Evolutionary conservation across 2,329 filamentous ascomycete species (phyloP).

Genomic region (Paracoccidioides brasiliensis): DNA sequence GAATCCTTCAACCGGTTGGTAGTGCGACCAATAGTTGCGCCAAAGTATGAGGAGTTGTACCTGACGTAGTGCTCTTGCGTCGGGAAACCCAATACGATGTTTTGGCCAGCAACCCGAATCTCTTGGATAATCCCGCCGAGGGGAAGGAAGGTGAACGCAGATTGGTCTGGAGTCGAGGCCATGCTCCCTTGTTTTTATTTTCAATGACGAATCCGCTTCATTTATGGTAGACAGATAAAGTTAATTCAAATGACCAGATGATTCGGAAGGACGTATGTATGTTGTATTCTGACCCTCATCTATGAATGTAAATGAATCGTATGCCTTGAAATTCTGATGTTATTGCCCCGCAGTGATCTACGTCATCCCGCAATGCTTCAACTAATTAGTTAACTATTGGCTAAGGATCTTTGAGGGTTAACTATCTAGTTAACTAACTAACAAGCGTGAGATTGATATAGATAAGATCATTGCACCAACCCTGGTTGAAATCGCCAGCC

Average conservation of each 20-base stretch:
- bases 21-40: conserved; percentile 77
- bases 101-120: conserved; percentile 61
- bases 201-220: not conserved
- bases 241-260: not conserved
- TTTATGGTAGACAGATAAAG: not conserved
- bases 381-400: no score
- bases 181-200: conserved; percentile 1
- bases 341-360: no score
- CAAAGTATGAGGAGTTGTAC: conserved; percentile 71
- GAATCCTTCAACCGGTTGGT: conserved; percentile 70
- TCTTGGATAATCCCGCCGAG: conserved; percentile 45
- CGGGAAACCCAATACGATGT: conserved; percentile 83
- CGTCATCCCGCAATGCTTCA: no score
- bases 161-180: conserved; percentile 13
- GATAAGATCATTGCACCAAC: no score
- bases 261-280: not conserved
- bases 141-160: conserved; percentile 33
- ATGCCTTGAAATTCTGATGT: no score
- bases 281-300: not conserved
- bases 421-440: no score
- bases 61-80: conserved; percentile 59
- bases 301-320: no score
- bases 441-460: no score
- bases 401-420: no score
- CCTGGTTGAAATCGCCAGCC: no score